Conservation (phyloP, 2,329 filamentous ascomycete genomes). For the Cadophora gregata region DNA sequence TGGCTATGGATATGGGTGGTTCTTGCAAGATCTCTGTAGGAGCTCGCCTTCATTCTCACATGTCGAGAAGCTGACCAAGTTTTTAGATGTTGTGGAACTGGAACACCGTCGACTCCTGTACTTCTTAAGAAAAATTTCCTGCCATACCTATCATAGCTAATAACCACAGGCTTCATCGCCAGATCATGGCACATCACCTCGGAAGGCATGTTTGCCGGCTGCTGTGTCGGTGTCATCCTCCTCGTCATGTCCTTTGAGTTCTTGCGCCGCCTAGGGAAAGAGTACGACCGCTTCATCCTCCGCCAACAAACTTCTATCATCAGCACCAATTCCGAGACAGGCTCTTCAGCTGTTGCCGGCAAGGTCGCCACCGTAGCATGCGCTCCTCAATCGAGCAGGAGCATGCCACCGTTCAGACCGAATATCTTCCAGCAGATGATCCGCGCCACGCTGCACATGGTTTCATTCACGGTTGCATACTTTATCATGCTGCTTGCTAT, state of each 20-base stretch:
- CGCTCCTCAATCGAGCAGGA: neutral
- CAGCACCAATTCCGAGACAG: conserved; percentile 23
- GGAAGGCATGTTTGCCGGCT: conserved; percentile 75
- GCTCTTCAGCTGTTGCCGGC: neutral
- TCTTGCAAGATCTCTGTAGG: conserved; percentile 31
- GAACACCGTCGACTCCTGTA: conserved; percentile 71
- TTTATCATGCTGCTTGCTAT: conserved; percentile 76
- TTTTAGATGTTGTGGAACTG: conserved; percentile 81
- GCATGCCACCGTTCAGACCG: conserved; percentile 53
- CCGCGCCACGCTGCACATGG: conserved; percentile 70
- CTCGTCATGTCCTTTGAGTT: conserved; percentile 76
- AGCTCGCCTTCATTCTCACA: neutral
- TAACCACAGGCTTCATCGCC: conserved; percentile 62
- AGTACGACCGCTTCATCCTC: conserved; percentile 73
- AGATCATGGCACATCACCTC: conserved; percentile 73
- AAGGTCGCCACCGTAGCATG: neutral
- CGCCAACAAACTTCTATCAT: conserved; percentile 48
- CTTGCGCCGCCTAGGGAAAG: conserved; percentile 71
- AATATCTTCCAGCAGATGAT: conserved; percentile 69
- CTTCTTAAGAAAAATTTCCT: neutral
- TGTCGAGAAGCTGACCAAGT: conserved; percentile 5
- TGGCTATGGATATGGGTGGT: conserved; percentile 21
- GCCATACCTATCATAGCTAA: neutral
- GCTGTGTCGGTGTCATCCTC: conserved; percentile 78
- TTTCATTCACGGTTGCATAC: conserved; percentile 78